These are phyloP conservation scores for Wickerhamomyces xylosicus DNA, from an alignment of 805 yeast genomes.

Conservation along the genomic window DNA sequence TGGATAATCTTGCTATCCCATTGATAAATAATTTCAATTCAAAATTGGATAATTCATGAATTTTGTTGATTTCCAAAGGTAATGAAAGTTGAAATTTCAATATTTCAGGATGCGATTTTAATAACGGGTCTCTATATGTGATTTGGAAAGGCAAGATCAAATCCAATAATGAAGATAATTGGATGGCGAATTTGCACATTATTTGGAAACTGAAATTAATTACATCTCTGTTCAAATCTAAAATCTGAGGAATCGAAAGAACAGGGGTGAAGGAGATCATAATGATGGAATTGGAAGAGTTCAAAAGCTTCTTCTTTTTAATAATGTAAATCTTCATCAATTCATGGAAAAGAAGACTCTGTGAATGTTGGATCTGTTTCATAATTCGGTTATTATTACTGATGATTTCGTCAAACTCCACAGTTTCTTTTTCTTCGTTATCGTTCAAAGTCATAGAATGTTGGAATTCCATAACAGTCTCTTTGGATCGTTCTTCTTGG, in stretches of 20 bases:
- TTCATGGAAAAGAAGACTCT: conserved; percentile 16
- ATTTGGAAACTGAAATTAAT: conserved; percentile 12
- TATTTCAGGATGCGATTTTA: conserved; percentile 3
- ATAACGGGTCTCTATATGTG: conserved; percentile 1
- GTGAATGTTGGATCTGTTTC: conserved; percentile 15
- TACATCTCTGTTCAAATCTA: conserved; percentile 10
- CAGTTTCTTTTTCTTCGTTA: neutral
- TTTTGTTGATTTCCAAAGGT: conserved; percentile 1
- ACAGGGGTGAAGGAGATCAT: conserved; percentile 17
- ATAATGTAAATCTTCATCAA: conserved; percentile 12
- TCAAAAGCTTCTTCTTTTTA: conserved; percentile 11
- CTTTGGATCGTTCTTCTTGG: neutral
- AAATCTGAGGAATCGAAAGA: conserved; percentile 8
- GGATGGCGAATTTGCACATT: conserved; percentile 10
- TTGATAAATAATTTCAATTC: conserved; percentile 8
- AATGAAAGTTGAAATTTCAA: conserved; percentile 4
- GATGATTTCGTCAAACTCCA: neutral
- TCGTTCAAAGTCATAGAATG: neutral
- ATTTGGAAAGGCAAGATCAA: conserved; percentile 10
- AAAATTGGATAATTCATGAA: conserved; percentile 9
- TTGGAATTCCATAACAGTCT: neutral
- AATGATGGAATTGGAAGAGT: conserved; percentile 5
- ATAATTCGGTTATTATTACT: conserved; percentile 6
- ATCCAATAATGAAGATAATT: conserved; percentile 9
- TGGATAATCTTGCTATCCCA: conserved; percentile 9